Percentiles rank a stretch among this genome's conserved stretches.
Evolutionary conservation across 257 asterid species (phyloP).

Genomic region (Rubia yunnanensis): DNA sequence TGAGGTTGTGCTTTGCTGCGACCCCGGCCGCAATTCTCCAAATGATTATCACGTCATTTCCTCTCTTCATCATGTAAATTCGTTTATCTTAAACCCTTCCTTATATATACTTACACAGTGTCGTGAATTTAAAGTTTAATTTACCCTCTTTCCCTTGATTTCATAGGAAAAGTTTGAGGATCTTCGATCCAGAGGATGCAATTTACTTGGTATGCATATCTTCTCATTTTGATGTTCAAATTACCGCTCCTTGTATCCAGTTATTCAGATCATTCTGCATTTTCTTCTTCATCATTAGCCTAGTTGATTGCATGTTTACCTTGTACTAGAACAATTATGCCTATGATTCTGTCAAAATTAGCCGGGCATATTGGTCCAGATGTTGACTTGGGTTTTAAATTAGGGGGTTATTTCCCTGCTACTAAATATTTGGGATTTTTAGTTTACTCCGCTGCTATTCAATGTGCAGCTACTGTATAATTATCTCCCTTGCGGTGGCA

Average conservation of each 20-base stretch:
- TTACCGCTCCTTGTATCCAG: not conserved
- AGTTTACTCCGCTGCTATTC: not conserved
- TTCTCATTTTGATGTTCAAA: not conserved
- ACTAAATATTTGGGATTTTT: not conserved
- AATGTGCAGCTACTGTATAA: too few species aligned
- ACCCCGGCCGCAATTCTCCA: constrained; percentile 69
- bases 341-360: too few species aligned
- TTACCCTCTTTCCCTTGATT: constrained; percentile 11
- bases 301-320: not conserved
- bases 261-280: not conserved
- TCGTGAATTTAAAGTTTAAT: not conserved
- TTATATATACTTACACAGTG: constrained; percentile 3
- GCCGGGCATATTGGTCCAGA: too few species aligned
- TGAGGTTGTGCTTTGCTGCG: constrained; percentile 70
- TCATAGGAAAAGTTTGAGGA: constrained; percentile 78
- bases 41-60: constrained; percentile 84
- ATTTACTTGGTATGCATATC: constrained; percentile 56
- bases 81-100: not conserved
- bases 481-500: not conserved
- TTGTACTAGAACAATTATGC: not conserved
- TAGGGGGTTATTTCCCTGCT: not conserved
- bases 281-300: not conserved
- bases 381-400: not conserved
- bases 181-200: constrained; percentile 78
- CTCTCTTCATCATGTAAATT: constrained; percentile 60